Evolutionary conservation across 805 yeast genomes (phyloP), one percentile per base, ranked within the genome.

Genomic region (Sungouiella thailandica): DNA sequence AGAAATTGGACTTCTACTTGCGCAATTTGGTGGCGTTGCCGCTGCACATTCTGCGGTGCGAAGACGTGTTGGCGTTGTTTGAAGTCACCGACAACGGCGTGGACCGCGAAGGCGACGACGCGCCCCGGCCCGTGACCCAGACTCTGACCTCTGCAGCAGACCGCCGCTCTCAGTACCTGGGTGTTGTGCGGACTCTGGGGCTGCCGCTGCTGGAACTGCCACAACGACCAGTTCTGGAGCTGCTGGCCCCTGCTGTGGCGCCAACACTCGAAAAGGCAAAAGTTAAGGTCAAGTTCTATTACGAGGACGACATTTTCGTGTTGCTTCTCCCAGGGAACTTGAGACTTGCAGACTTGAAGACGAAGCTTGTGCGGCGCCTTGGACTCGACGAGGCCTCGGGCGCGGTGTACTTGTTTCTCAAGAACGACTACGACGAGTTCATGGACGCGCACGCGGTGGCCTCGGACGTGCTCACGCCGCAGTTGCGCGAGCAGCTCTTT

Each of bases 221-320:
- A n/a, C 30, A 17, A 17, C 25, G 29, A 13, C 24, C 35, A 11
- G 24, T 19, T 13, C 20, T 11, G 7, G 31, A 27, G 20, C 20
- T 13, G 19, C 23, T 14, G 15, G n/a, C n/a, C n/a, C n/a, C n/a
- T n/a, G n/a, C n/a, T n/a, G 14, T 34, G 29, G 35, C 18, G 56
- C 32, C 11, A 49, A 50, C 17, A 32, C 45, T 28, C 15, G n/a
- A n/a, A n/a, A n/a, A n/a, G n/a, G 17, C 49, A 23, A 76, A 75
- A 47, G 60, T 67, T 13, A 84, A 84, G 55, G 74, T 83, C 32
- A 84, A 84, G 54, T 82, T 84, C 49, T 84, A 80, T 53, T 83
- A 76, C 50, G 80, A 78, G 38, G 93, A 83, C 49, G 95, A 84
- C 52, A 84, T 84, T 11, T 84, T 83, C 63, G 93, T 87, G 1